These are phyloP conservation scores for Leishmania mexicana DNA, from an alignment of 208 protist species.

Conservation along the genomic window DNA sequence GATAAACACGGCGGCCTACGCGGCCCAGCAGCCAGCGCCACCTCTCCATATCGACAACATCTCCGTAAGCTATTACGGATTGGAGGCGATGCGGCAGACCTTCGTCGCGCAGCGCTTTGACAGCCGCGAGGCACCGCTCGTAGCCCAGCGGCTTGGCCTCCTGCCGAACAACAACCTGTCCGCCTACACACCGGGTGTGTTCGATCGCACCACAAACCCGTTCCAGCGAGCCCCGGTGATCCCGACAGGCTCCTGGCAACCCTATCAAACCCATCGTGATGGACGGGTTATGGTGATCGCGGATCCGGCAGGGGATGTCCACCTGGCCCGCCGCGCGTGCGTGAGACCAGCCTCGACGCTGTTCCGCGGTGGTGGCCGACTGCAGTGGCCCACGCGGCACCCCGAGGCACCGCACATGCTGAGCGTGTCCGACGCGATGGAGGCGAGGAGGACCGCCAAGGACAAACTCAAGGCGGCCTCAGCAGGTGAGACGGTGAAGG, in stretches of 20 bases:
- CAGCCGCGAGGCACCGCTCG: conserved; percentile 20
- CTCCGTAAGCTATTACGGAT: conserved; percentile 33
- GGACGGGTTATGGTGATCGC: conserved; percentile 34
- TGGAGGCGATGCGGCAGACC: conserved; percentile 34
- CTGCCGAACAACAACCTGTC: conserved; percentile 11
- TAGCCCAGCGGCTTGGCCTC: conserved; percentile 27
- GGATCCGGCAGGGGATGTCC: conserved; percentile 52
- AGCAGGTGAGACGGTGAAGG: conserved; percentile 7
- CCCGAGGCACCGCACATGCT: conserved; percentile 26
- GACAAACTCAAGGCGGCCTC: conserved; percentile 33
- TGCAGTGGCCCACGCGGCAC: conserved; percentile 38
- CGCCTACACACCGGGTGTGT: conserved; percentile 24
- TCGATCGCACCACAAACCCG: conserved; percentile 15
- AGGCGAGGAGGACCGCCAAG: conserved; percentile 32
- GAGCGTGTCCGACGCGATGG: conserved; percentile 15
- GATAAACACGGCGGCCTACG: conserved; percentile 5
- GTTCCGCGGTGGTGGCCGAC: conserved; percentile 45
- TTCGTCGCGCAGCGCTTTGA: conserved; percentile 35
- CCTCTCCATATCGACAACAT: conserved; percentile 59
- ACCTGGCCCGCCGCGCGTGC: conserved; percentile 54
- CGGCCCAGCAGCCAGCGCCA: neutral
- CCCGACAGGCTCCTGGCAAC: conserved; percentile 56
- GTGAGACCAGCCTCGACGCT: conserved; percentile 35
- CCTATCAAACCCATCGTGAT: conserved; percentile 24
- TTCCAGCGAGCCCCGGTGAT: conserved; percentile 32